Percentiles rank a stretch among this genome's conserved stretches.
Conservation (phyloP, 78 protist species). For the Tieghemostelium lacteum region DNA sequence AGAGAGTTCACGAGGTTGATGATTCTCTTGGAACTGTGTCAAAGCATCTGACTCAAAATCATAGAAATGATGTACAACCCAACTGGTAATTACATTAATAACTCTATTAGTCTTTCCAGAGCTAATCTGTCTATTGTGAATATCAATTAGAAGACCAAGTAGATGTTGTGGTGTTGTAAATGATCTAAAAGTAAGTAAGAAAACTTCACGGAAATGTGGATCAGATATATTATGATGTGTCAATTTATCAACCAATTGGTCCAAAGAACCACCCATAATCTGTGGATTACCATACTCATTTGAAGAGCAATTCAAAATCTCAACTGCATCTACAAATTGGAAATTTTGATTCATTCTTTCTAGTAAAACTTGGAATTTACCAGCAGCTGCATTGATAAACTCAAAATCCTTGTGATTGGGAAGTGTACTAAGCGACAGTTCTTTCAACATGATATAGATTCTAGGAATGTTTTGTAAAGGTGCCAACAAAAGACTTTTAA, state of each 20-base stretch:
- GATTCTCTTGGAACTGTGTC: not conserved
- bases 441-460: constrained; percentile 28
- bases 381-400: not conserved
- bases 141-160: constrained; percentile 37
- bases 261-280: constrained; percentile 81
- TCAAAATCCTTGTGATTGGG: constrained; percentile 34
- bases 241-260: constrained; percentile 69
- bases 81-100: constrained; percentile 33
- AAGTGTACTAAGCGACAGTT: not conserved
- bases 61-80: constrained; percentile 68
- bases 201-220: constrained; percentile 71
- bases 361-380: constrained; percentile 56
- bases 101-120: constrained; percentile 10
- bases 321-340: constrained; percentile 81
- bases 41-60: constrained; percentile 58
- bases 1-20: constrained; percentile 39
- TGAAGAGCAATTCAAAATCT: constrained; percentile 67
- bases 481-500: constrained; percentile 53
- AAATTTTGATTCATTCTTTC: constrained; percentile 81
- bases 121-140: constrained; percentile 8
- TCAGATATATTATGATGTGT: constrained; percentile 81
- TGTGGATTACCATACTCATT: constrained; percentile 83
- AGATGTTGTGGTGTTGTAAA: constrained; percentile 35
- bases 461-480: constrained; percentile 70
- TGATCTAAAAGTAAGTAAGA: constrained; percentile 62